phyloP scores from a whole-genome alignment of 2,329 filamentous ascomycete species.

The Keithomyces neogunnii region DNA sequence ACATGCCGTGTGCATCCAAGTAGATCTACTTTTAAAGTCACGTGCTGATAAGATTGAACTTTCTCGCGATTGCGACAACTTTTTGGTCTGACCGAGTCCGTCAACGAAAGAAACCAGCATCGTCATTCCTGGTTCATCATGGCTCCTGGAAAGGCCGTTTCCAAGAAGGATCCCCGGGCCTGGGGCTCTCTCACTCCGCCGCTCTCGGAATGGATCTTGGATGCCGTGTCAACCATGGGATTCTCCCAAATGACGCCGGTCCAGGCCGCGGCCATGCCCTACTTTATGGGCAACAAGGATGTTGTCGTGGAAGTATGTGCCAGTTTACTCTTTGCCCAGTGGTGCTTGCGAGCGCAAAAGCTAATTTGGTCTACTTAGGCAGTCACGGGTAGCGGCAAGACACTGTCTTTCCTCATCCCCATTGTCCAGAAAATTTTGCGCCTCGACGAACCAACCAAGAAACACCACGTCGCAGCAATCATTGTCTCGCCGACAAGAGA shows the following conservation, averaged over 20 bases:
- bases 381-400: conserved; percentile 88
- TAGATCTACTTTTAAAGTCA: conserved; percentile 8
- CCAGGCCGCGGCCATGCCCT: conserved; percentile 83
- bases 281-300: conserved; percentile 85
- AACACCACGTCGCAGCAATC: conserved; percentile 82
- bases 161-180: conserved; percentile 40
- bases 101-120: background rate
- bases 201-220: conserved; percentile 64
- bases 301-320: conserved; percentile 71
- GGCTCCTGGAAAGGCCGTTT: conserved; percentile 22
- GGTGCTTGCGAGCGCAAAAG: too few relatives aligned
- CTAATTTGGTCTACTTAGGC: conserved; percentile 37
- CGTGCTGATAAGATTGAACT: conserved; percentile 25
- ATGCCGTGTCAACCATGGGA: conserved; percentile 76
- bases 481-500: conserved; percentile 88
- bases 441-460: conserved; percentile 74
- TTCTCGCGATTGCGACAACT: conserved; percentile 8
- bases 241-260: conserved; percentile 87
- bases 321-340: background rate
- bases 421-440: conserved; percentile 75
- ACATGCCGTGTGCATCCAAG: background rate
- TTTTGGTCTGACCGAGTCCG: background rate
- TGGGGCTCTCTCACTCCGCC: conserved; percentile 31
- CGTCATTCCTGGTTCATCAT: conserved; percentile 13
- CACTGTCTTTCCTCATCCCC: conserved; percentile 76